Base-by-base conservation (phyloP, 306 rosid species). In the Lathyrus aphaca region DNA sequence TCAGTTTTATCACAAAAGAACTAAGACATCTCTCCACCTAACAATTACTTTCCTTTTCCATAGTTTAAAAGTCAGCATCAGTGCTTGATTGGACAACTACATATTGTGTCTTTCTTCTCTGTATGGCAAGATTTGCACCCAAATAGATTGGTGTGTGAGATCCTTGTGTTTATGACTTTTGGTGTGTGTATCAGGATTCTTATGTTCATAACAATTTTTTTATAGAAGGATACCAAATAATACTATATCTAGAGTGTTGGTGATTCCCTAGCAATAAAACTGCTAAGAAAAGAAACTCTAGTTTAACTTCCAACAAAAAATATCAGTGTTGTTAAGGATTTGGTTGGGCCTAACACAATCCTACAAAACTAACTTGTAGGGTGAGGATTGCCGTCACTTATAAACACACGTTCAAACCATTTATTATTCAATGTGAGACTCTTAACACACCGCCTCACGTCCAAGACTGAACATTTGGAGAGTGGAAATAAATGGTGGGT, bases 221-320 rank as follows among this genome's bases (percentile, higher is more conserved):
- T 23, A 55, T 55, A 23, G 25, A 23, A 55, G 37, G 37, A 54
- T 25, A 13, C 37, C 37, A 54, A 21, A 21, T 54, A 54, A 25
- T 54, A 12, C 37, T 54, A 11, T 23, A 54, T 23, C 60, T 55
- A 2, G 37, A 18, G 12, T 55, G 17, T 49, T 49, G 53, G 9
- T 35, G 53, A 18, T 72, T 62, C 43, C 55, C 44, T 15, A 38
- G 70, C 13, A 43, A 27, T 53, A 40, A 74, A 65, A 74, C 42
- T 54, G 59, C 18, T 44, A 42, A 37, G 46, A 68, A 60, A 37
- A 58, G 25, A 23, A 23, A 23, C 25, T 29, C 17, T 17, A 46
- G 38, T 68, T 68, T 27, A 56, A 56, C 60, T 56, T 63, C 61
- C 61, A 13, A n/a, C 15, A 56, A 10, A 56, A 19, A 56, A 25